Evolutionary conservation across 495 filamentous ascomycete species (phyloP).

Genomic region (Podospora bellae-mahoneyi): DNA sequence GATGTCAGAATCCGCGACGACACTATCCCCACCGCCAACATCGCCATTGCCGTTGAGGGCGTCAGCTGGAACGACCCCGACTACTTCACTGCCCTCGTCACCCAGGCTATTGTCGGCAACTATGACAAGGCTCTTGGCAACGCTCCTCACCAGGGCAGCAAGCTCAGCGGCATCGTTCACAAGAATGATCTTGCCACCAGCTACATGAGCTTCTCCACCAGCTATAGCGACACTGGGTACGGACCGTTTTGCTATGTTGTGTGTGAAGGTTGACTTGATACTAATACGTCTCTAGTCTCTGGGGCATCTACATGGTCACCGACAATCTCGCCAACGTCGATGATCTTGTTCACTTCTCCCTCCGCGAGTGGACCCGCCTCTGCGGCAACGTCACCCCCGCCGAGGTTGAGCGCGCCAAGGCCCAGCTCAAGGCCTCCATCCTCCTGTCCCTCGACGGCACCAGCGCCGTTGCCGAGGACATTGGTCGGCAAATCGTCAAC

Average conservation of each 20-base stretch:
- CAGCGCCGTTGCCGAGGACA: slow-evolving; percentile 95
- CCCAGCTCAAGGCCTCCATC: slow-evolving; percentile 97
- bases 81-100: slow-evolving; percentile 96
- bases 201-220: slow-evolving; percentile 99
- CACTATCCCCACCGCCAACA: slow-evolving; percentile 91
- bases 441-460: slow-evolving; percentile 96
- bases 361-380: slow-evolving; percentile 95
- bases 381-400: slow-evolving; percentile 79
- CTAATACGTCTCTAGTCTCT: slow-evolving; percentile 62
- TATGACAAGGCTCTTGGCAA: slow-evolving; percentile 99
- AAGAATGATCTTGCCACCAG: slow-evolving; percentile 93
- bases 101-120: slow-evolving; percentile 98
- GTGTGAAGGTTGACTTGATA: slow-evolving; percentile 1
- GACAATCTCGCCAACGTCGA: slow-evolving; percentile 84
- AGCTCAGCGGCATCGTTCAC: slow-evolving; percentile 89
- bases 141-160: slow-evolving; percentile 93
- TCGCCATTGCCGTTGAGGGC: slow-evolving; percentile 98
- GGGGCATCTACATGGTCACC: slow-evolving; percentile 98
- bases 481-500: slow-evolving; percentile 96
- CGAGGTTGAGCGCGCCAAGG: slow-evolving; percentile 97
- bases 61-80: slow-evolving; percentile 98
- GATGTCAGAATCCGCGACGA: slow-evolving; percentile 94
- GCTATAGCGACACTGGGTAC: slow-evolving; percentile 98
- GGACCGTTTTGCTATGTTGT: slow-evolving; percentile 20
- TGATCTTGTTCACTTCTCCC: slow-evolving; percentile 95